phyloP scores from a whole-genome alignment of 106 monocot species.

The Iris macrosiphon region DNA sequence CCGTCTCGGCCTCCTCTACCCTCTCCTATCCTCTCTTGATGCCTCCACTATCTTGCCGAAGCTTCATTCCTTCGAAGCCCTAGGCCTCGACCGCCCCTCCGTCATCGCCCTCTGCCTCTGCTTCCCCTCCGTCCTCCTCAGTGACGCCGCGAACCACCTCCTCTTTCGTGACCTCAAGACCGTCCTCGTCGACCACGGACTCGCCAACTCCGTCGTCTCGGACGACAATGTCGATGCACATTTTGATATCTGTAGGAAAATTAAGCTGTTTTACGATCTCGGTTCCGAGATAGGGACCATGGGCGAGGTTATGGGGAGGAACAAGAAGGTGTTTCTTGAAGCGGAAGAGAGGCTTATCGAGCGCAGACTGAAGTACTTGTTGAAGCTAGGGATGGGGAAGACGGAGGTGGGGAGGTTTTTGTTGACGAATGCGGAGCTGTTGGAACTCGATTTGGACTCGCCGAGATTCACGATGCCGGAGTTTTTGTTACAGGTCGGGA shows the following conservation, averaged over 20 bases:
- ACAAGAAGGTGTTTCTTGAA: slow-evolving; percentile 31
- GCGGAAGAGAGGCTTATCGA: slow-evolving; percentile 28
- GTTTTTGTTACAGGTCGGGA: slow-evolving; percentile 30
- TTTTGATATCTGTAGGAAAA: slow-evolving; percentile 35
- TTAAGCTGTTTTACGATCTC: slow-evolving; percentile 53
- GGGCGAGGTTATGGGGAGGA: slow-evolving; percentile 47
- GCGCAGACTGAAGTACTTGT: slow-evolving; percentile 50
- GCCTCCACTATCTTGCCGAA: slow-evolving; percentile 11
- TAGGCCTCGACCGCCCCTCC: slow-evolving; percentile 29
- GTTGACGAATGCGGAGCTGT: slow-evolving; percentile 26
- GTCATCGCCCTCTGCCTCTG: slow-evolving; percentile 60
- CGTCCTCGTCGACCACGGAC: slow-evolving; percentile 28
- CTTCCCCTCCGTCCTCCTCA: slow-evolving; percentile 39
- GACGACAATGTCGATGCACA: slow-evolving; percentile 45
- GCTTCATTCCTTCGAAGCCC: slow-evolving; percentile 27
- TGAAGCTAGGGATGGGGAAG: slow-evolving; percentile 48
- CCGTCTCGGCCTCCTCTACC: slow-evolving; percentile 47
- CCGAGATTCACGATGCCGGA: slow-evolving; percentile 39
- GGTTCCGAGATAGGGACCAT: slow-evolving; percentile 39
- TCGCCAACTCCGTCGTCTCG: too few species aligned
- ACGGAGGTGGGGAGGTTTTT: slow-evolving; percentile 40
- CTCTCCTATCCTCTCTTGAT: slow-evolving; percentile 20
- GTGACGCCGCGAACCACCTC: background rate
- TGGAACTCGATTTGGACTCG: slow-evolving; percentile 45
- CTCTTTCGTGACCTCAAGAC: slow-evolving; percentile 36